Conservation (phyloP, 352 stramenopile genomes). For the Globisporangium uncinulatum region DNA sequence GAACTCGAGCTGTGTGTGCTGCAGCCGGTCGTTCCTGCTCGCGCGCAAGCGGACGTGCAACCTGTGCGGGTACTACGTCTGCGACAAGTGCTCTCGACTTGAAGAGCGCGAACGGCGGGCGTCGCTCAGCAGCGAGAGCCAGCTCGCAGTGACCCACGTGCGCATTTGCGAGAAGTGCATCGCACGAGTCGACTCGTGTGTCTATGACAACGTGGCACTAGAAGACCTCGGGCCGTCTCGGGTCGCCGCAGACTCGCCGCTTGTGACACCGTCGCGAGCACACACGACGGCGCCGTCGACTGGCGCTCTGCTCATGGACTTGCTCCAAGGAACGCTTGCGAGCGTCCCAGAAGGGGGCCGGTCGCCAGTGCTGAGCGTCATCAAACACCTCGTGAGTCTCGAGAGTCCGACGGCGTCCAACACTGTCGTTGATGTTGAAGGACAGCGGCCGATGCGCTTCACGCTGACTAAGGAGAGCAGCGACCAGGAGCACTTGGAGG, state of each 20-base stretch:
- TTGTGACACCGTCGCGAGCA: background rate
- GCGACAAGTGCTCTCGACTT: slow-evolving; percentile 8
- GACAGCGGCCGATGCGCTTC: too few species aligned
- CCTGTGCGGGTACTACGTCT: slow-evolving; percentile 15
- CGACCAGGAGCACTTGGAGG: slow-evolving; percentile 9
- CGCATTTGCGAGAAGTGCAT: slow-evolving; percentile 11
- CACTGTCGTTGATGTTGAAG: too few species aligned
- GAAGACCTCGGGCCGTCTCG: slow-evolving; percentile 3
- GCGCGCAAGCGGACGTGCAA: slow-evolving; percentile 5
- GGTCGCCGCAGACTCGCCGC: background rate
- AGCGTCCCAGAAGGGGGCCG: slow-evolving; percentile 6
- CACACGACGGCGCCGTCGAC: background rate
- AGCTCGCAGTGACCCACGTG: background rate
- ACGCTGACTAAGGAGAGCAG: slow-evolving; percentile 3
- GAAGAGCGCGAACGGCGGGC: slow-evolving; percentile 8
- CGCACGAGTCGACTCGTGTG: slow-evolving; percentile 5
- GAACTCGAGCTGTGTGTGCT: slow-evolving; percentile 11
- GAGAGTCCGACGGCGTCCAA: background rate
- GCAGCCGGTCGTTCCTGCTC: slow-evolving; percentile 9
- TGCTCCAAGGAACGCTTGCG: slow-evolving; percentile 17
- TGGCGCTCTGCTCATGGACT: slow-evolving; percentile 6
- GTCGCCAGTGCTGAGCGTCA: slow-evolving; percentile 21
- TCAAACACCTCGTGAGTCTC: slow-evolving; percentile 20
- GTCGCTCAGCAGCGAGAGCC: background rate
- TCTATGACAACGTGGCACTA: slow-evolving; percentile 3